Evolutionary conservation across 225 moss, liverwort and hornwort genomes (phyloP).

Genomic region (Sphagnum contortum): DNA sequence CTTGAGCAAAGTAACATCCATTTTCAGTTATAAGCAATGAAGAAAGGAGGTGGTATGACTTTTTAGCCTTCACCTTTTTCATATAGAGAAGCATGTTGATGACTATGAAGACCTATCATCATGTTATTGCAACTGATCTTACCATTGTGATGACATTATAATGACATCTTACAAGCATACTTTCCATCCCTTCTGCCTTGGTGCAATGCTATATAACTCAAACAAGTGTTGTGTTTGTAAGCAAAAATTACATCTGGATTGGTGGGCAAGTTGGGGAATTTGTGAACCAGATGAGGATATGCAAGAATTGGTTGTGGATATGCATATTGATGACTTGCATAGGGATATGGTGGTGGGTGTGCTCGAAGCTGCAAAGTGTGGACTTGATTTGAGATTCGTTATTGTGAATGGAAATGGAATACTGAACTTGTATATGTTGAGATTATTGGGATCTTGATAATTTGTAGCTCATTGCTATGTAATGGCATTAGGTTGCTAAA

Average conservation of each 20-base stretch:
- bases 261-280: too few relatives aligned
- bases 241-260: not conserved
- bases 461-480: too few relatives aligned
- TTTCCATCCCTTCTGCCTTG: not conserved
- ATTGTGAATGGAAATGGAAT: too few relatives aligned
- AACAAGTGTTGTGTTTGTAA: not conserved
- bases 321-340: too few relatives aligned
- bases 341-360: too few relatives aligned
- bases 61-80: not conserved
- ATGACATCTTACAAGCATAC: not conserved
- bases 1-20: not conserved
- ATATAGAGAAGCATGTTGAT: not conserved
- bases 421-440: too few relatives aligned
- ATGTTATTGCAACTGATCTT: not conserved
- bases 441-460: too few relatives aligned
- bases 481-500: too few relatives aligned
- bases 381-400: too few relatives aligned
- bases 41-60: not conserved
- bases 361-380: too few relatives aligned
- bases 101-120: not conserved
- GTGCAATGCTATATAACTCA: not conserved
- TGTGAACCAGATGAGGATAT: too few relatives aligned
- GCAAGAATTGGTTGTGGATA: too few relatives aligned
- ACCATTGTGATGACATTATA: not conserved
- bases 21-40: not conserved